Evolutionary conservation across 805 yeast species (phyloP).

Genomic region (Metschnikowia rubicola): DNA sequence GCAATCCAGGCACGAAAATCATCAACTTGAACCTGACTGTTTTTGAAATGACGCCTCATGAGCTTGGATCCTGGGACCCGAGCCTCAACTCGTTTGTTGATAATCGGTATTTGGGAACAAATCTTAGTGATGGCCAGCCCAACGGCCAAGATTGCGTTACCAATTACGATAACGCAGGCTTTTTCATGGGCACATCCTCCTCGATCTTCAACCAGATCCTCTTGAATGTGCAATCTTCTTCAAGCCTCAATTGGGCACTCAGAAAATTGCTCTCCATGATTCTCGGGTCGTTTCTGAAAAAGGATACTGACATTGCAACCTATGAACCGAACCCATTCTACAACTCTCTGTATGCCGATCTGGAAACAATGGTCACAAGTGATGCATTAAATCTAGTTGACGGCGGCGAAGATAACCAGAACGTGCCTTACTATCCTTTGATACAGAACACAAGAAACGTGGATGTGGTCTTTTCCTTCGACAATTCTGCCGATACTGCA

Average conservation of each 20-base stretch:
- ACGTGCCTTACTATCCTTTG: constrained; percentile 65
- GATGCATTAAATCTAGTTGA: constrained; percentile 58
- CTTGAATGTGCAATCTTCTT: constrained; percentile 48
- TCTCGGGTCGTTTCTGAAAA: constrained; percentile 37
- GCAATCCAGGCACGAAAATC: constrained; percentile 58
- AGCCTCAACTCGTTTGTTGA: constrained; percentile 29
- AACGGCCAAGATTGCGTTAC: constrained; percentile 21
- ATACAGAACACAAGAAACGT: constrained; percentile 57
- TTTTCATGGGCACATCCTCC: constrained; percentile 78
- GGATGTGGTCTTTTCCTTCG: constrained; percentile 64
- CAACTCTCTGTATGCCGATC: constrained; percentile 33
- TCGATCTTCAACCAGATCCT: constrained; percentile 70
- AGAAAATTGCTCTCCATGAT: constrained; percentile 21
- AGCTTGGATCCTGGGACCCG: constrained; percentile 44
- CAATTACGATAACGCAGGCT: constrained; percentile 54
- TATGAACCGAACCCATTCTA: constrained; percentile 70
- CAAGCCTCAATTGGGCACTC: constrained; percentile 16
- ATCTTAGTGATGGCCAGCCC: constrained; percentile 21
- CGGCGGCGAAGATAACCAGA: constrained; percentile 77
- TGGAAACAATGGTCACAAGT: constrained; percentile 31
- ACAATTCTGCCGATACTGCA: constrained; percentile 63
- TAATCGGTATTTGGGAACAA: constrained; percentile 29
- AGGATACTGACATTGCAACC: constrained; percentile 65
- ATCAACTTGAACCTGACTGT: constrained; percentile 65
- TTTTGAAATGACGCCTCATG: constrained; percentile 37